Evolutionary conservation across 2,329 filamentous ascomycete genomes (phyloP).

Genomic region (Apiospora aurea): DNA sequence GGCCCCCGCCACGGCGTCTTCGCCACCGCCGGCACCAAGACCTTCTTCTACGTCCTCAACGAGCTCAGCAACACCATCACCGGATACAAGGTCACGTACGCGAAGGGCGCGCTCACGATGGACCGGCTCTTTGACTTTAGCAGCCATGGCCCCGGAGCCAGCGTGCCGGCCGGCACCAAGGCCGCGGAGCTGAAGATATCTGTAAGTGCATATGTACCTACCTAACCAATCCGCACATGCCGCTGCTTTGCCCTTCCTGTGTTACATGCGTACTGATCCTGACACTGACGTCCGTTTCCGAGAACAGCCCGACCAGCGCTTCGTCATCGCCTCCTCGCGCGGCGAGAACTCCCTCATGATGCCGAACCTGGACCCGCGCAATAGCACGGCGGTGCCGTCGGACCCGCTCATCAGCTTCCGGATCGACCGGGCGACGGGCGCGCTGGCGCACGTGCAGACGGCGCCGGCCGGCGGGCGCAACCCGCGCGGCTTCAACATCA

Average conservation of each 20-base stretch:
- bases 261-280: conserved; percentile 22
- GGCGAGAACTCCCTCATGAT: conserved; percentile 63
- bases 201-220: conserved; percentile 50
- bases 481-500: conserved; percentile 74
- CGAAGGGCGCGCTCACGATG: conserved; percentile 51
- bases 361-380: conserved; percentile 52
- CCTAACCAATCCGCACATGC: no score
- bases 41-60: conserved; percentile 65
- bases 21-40: conserved; percentile 47
- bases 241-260: background rate
- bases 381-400: conserved; percentile 56
- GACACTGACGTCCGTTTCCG: no score
- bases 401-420: conserved; percentile 71
- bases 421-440: conserved; percentile 61
- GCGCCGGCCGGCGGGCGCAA: conserved; percentile 69
- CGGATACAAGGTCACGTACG: conserved; percentile 64
- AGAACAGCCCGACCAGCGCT: conserved; percentile 66
- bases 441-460: conserved; percentile 61
- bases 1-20: conserved; percentile 74
- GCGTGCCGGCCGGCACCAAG: conserved; percentile 49
- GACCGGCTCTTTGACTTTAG: conserved; percentile 54
- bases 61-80: conserved; percentile 66
- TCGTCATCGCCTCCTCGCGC: conserved; percentile 73
- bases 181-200: conserved; percentile 66
- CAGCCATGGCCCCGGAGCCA: conserved; percentile 53